Conservation (phyloP, 2,329 filamentous ascomycete species). For the Beauveria pseudobassiana region DNA sequence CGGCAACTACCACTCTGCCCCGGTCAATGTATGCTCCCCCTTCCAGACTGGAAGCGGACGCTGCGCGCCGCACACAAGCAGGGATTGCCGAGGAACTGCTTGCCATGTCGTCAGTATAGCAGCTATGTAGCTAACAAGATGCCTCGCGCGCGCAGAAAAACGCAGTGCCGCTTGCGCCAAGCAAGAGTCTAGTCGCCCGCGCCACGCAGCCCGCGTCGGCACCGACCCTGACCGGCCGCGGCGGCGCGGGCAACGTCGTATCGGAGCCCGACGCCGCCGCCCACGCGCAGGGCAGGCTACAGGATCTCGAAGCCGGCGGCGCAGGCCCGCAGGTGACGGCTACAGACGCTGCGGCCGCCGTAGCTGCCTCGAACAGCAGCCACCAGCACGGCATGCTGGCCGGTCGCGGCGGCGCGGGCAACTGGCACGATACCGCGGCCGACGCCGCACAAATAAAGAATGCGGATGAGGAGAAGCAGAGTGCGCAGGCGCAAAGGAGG, state of each 20-base stretch:
- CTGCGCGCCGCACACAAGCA: background rate
- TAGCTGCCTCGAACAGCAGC: slow-evolving; percentile 2
- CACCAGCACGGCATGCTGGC: slow-evolving; percentile 17
- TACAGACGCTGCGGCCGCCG: slow-evolving; percentile 19
- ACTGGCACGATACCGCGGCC: slow-evolving; percentile 28
- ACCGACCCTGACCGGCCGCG: slow-evolving; percentile 36
- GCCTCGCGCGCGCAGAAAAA: background rate
- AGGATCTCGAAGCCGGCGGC: slow-evolving; percentile 13
- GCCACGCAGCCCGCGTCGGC: background rate
- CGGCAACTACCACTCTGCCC: slow-evolving; percentile 41
- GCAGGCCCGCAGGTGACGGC: slow-evolving; percentile 18
- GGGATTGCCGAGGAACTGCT: background rate
- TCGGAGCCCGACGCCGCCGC: slow-evolving; percentile 21
- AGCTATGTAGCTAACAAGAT: background rate
- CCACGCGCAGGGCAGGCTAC: slow-evolving; percentile 13
- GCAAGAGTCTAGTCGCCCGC: background rate
- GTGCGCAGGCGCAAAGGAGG: slow-evolving; percentile 20
- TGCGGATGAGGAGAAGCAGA: slow-evolving; percentile 6
- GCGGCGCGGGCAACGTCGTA: slow-evolving; percentile 48
- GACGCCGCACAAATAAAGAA: background rate
- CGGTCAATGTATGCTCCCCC: background rate
- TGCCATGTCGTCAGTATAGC: background rate
- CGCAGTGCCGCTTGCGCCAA: background rate
- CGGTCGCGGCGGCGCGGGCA: slow-evolving; percentile 47
- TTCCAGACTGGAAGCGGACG: background rate